phyloP scores from a whole-genome alignment of 1,284 basidiomycete species.

The Irpex sp. region DNA sequence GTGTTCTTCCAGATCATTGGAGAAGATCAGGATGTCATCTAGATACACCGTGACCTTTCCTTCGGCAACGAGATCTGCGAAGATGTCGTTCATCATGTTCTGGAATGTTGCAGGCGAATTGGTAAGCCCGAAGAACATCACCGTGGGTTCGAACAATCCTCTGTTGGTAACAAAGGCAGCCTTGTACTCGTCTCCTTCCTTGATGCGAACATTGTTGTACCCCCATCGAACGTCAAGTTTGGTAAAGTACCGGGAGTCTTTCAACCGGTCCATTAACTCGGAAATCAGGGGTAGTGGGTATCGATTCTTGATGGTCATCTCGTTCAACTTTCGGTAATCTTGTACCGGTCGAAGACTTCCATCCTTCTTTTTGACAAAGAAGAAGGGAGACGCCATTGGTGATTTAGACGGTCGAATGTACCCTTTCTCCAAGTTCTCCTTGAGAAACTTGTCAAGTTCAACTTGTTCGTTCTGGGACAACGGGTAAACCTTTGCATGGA shows the following conservation, averaged over 20 bases:
- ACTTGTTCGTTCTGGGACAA: constrained; percentile 21
- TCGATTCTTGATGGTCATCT: constrained; percentile 30
- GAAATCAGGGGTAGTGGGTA: constrained; percentile 32
- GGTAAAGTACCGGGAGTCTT: constrained; percentile 24
- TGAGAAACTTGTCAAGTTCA: constrained; percentile 24
- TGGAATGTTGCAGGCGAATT: constrained; percentile 29
- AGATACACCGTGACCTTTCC: constrained; percentile 21
- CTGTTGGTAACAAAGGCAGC: constrained; percentile 16
- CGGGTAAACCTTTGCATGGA: too few relatives aligned
- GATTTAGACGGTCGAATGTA: constrained; percentile 24
- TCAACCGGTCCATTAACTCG: neutral
- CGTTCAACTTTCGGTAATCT: constrained; percentile 27
- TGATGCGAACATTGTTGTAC: constrained; percentile 22
- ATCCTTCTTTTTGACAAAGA: constrained; percentile 41
- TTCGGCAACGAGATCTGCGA: constrained; percentile 17
- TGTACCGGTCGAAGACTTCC: constrained; percentile 24
- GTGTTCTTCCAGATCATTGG: constrained; percentile 11
- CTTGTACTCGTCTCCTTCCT: constrained; percentile 16
- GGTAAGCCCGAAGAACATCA: constrained; percentile 31
- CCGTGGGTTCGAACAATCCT: constrained; percentile 25
- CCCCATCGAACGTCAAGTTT: constrained; percentile 30
- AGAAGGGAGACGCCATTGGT: constrained; percentile 27
- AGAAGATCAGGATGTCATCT: constrained; percentile 23
- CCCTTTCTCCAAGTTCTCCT: constrained; percentile 26
- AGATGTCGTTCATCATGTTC: constrained; percentile 20